phyloP scores from a whole-genome alignment of 2,329 filamentous ascomycete genomes.

The Penicillium sp. region DNA sequence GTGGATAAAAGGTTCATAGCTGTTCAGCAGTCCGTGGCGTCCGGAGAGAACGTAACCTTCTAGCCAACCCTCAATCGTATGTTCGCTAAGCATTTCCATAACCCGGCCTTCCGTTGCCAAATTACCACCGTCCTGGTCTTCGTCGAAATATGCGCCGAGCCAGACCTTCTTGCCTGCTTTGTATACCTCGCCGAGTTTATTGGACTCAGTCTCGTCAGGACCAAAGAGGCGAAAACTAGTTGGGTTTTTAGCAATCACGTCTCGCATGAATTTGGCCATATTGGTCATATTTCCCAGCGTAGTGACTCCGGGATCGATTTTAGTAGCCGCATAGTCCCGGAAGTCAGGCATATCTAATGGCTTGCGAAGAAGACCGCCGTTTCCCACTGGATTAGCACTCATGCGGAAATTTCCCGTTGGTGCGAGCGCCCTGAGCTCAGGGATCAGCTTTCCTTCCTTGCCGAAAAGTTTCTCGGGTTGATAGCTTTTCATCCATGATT shows the following conservation, averaged over 20 bases:
- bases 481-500: slow-evolving; percentile 74
- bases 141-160: slow-evolving; percentile 73
- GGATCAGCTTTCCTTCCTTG: slow-evolving; percentile 58
- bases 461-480: slow-evolving; percentile 69
- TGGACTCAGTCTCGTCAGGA: slow-evolving; percentile 77
- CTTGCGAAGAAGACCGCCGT: slow-evolving; percentile 64
- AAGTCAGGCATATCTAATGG: slow-evolving; percentile 69
- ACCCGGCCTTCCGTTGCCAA: slow-evolving; percentile 65
- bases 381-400: slow-evolving; percentile 72
- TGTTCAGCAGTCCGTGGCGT: slow-evolving; percentile 72
- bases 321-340: slow-evolving; percentile 60
- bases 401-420: slow-evolving; percentile 65
- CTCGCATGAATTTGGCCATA: slow-evolving; percentile 63
- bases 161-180: slow-evolving; percentile 74
- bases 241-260: slow-evolving; percentile 62
- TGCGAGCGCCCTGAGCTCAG: slow-evolving; percentile 61
- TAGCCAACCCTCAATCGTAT: slow-evolving; percentile 75
- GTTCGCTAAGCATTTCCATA: slow-evolving; percentile 82
- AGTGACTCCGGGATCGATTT: slow-evolving; percentile 58
- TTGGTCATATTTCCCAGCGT: slow-evolving; percentile 64
- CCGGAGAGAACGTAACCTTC: slow-evolving; percentile 75
- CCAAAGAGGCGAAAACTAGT: slow-evolving; percentile 71
- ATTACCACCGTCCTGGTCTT: slow-evolving; percentile 71
- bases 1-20: slow-evolving; percentile 78
- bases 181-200: slow-evolving; percentile 70